A percentile compares a stretch with the other conserved stretches of the same genome.
These are phyloP conservation scores for Aspergillus sp. DNA, from an alignment of 2,329 filamentous ascomycete species.

Conservation along the genomic window DNA sequence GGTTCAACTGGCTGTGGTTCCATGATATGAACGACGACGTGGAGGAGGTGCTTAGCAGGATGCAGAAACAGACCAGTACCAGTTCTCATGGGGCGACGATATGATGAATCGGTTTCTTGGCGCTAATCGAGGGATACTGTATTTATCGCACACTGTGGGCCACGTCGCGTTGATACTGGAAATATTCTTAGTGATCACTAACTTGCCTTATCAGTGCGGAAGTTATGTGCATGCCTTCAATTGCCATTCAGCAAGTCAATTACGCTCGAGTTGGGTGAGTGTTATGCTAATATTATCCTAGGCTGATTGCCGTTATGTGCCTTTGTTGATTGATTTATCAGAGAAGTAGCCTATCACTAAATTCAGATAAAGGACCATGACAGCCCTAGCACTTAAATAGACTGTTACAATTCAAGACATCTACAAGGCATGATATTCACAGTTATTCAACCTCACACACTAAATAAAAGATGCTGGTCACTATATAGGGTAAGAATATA, in stretches of 20 bases:
- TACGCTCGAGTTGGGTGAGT: not conserved
- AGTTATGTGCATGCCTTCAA: too few species aligned
- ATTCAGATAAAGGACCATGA: too few species aligned
- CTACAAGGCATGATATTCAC: not conserved
- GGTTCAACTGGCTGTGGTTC: constrained; percentile 9
- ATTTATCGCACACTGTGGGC: not conserved
- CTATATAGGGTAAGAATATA: not conserved
- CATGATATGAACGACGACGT: constrained; percentile 7
- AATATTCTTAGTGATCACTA: not conserved
- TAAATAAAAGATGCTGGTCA: not conserved
- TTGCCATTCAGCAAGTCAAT: not conserved
- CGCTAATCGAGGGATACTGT: not conserved
- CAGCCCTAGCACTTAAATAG: too few species aligned
- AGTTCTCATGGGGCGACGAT: not conserved
- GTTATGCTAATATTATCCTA: not conserved
- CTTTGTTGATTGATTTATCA: too few species aligned
- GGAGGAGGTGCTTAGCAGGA: constrained; percentile 1
- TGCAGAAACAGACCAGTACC: not conserved
- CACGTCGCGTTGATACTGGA: not conserved
- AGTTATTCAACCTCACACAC: not conserved
- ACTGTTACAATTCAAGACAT: too few species aligned
- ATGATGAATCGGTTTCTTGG: not conserved
- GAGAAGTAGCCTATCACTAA: too few species aligned
- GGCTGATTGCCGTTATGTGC: not conserved
- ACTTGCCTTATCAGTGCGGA: too few species aligned